Conservation (phyloP, 2,329 filamentous ascomycete species). For the Phialocephala sp. region DNA sequence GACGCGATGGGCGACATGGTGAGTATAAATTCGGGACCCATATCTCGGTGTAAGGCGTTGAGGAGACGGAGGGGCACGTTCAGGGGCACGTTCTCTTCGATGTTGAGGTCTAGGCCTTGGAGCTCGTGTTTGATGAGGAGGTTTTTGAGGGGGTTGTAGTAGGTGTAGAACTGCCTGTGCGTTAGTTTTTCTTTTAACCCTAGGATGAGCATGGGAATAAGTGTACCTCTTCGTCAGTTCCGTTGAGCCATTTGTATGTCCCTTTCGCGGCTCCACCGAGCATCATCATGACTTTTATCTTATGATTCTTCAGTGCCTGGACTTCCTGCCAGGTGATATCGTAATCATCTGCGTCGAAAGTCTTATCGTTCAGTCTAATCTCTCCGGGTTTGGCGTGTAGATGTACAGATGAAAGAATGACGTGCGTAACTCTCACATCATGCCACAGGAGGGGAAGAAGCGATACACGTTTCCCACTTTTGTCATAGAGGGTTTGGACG, state of each 20-base stretch:
- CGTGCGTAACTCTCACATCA: constrained; percentile 71
- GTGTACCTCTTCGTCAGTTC: constrained; percentile 47
- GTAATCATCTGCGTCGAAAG: constrained; percentile 24
- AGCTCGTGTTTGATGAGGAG: constrained; percentile 65
- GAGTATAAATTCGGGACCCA: constrained; percentile 73
- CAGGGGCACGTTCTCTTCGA: constrained; percentile 77
- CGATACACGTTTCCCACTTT: constrained; percentile 56
- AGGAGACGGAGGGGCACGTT: constrained; percentile 67
- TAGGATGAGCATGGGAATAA: neutral
- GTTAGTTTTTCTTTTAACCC: constrained; percentile 29
- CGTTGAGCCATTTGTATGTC: constrained; percentile 63
- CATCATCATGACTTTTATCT: constrained; percentile 33
- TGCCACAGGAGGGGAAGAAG: constrained; percentile 59
- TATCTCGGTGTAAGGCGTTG: constrained; percentile 68
- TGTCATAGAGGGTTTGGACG: constrained; percentile 66
- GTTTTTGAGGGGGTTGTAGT: constrained; percentile 70
- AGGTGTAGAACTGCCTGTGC: constrained; percentile 63
- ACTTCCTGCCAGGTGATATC: constrained; percentile 33
- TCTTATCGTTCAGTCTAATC: constrained; percentile 52
- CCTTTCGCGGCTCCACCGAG: constrained; percentile 34
- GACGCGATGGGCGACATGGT: constrained; percentile 81
- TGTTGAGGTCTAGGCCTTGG: constrained; percentile 75
- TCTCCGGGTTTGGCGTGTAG: constrained; percentile 76
- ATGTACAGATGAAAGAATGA: constrained; percentile 85
- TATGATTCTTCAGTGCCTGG: constrained; percentile 26